Base-by-base conservation (phyloP, 257 asterid species). In the Scutellaria minor region DNA sequence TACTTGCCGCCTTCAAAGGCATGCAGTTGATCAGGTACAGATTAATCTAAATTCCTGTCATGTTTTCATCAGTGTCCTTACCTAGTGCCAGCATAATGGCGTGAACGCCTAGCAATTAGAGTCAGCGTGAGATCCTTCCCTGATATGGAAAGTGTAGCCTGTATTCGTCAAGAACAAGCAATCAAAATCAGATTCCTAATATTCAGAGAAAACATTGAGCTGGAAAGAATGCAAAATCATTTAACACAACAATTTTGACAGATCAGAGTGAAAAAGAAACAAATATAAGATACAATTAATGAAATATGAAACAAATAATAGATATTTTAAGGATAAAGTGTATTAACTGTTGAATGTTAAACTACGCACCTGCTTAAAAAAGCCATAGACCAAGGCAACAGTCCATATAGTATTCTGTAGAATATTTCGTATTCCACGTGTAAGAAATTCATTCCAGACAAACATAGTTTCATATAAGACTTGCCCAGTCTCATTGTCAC, bases 1-100 rank as follows among this genome's bases (percentile, higher is more conserved):
- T 13, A 12, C 35, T 10, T 24, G 47, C 41, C n/a, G 52, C 20
- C 27, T 61, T 41, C 14, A 53, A 68, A 40, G 31, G 55, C 62
- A 55, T 9, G 61, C 56, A 71, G 44, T 42, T 27, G 60, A 65
- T 40, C 35, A 12, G 45, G 20, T 73, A 50, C 57, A 52, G 40
- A 47, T 62, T 22, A 63, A 24, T 65, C 60, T 62, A 72, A 27
- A 14, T 41, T 37, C 64, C 41, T 46, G 60, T 44, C 47, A 48
- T 14, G 37, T 37, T 66, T 20, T 22, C 35, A 47, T 55, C 53
- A 66, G 42, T 24, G 46, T 55, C 50, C 83, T 73, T 63, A 93
- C 97, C 98, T 89, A 79, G 97, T 93, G 56, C 98, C 98, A 82
- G 98, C 98, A 87, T 86, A 89, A 84, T 90, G 96, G 52, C 98